Evolutionary conservation across 2,329 filamentous ascomycete species (phyloP).

Genomic region (Westerdykella ornata): DNA sequence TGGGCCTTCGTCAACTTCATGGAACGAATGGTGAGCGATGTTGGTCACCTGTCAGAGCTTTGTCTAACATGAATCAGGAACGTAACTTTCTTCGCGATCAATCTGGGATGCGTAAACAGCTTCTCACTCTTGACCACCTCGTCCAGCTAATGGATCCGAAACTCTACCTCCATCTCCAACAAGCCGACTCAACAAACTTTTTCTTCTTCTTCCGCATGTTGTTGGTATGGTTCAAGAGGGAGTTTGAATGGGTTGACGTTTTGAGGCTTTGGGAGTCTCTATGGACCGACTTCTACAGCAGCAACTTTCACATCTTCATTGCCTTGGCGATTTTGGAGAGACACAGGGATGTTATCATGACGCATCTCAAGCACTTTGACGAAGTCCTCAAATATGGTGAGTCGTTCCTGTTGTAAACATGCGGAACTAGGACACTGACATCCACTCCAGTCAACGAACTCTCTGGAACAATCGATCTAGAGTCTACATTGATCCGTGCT

Average conservation of each 20-base stretch:
- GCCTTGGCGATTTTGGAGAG: slow-evolving; percentile 92
- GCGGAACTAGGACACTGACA: slow-evolving; percentile 6
- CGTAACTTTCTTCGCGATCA: slow-evolving; percentile 94
- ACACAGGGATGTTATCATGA: slow-evolving; percentile 93
- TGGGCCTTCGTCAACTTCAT: slow-evolving; percentile 97
- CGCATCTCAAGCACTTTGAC: slow-evolving; percentile 87
- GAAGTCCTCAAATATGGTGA: slow-evolving; percentile 93
- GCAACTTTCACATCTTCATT: slow-evolving; percentile 90
- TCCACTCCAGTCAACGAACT: slow-evolving; percentile 73
- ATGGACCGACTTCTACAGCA: slow-evolving; percentile 87
- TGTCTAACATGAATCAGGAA: slow-evolving; percentile 47
- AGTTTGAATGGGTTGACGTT: slow-evolving; percentile 85
- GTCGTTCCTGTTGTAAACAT: slow-evolving; percentile 26
- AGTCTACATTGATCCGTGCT: slow-evolving; percentile 77
- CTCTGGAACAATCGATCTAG: slow-evolving; percentile 84
- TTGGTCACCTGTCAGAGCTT: not conserved
- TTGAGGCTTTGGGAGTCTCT: slow-evolving; percentile 83
- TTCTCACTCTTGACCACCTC: slow-evolving; percentile 85
- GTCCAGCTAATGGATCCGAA: slow-evolving; percentile 96
- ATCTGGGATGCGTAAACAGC: slow-evolving; percentile 88
- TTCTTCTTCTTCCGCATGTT: slow-evolving; percentile 99
- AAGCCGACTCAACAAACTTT: slow-evolving; percentile 93
- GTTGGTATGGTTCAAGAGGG: slow-evolving; percentile 96
- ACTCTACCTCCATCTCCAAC: slow-evolving; percentile 82
- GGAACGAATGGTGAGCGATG: slow-evolving; percentile 69